These are phyloP conservation scores for Pythium graminicola DNA, from an alignment of 352 stramenopile genomes.

Conservation along the genomic window DNA sequence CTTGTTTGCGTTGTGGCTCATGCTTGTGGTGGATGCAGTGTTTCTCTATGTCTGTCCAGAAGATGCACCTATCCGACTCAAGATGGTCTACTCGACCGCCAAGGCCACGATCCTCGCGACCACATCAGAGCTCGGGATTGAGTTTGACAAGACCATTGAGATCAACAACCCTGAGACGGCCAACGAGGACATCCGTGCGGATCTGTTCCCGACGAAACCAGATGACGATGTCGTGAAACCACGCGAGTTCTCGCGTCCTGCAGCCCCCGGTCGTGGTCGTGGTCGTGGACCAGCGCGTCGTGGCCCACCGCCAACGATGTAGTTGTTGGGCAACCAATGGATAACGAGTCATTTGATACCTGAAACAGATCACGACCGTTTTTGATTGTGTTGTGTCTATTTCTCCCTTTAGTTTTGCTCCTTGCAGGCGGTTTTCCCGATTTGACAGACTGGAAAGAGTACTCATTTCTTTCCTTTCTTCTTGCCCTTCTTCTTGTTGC, in stretches of 20 bases:
- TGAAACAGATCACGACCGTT: background rate
- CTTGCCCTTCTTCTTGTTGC: conserved; percentile 82
- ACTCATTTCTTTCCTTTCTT: conserved; percentile 80
- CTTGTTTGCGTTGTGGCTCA: background rate
- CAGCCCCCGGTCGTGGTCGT: conserved; percentile 58
- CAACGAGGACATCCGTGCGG: conserved; percentile 58
- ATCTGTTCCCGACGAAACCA: conserved; percentile 41
- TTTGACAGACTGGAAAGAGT: no score
- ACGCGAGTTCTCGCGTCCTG: conserved; percentile 68
- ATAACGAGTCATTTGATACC: background rate
- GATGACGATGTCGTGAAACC: conserved; percentile 57
- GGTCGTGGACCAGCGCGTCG: conserved; percentile 41
- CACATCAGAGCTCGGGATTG: conserved; percentile 49
- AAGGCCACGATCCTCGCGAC: conserved; percentile 82
- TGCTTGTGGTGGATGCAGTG: conserved; percentile 21
- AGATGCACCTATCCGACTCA: conserved; percentile 73
- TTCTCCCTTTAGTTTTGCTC: no score
- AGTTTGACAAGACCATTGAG: conserved; percentile 76
- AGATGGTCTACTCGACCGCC: conserved; percentile 90
- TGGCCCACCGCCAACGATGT: conserved; percentile 16
- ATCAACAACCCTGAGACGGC: conserved; percentile 55
- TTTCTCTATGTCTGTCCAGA: conserved; percentile 90
- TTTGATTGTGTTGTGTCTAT: no score
- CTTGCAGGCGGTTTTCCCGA: no score
- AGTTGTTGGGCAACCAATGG: background rate